Evolutionary conservation across 495 filamentous ascomycete species (phyloP), one percentile per base, ranked within the genome.

Genomic region (Aspergillus indologenus): DNA sequence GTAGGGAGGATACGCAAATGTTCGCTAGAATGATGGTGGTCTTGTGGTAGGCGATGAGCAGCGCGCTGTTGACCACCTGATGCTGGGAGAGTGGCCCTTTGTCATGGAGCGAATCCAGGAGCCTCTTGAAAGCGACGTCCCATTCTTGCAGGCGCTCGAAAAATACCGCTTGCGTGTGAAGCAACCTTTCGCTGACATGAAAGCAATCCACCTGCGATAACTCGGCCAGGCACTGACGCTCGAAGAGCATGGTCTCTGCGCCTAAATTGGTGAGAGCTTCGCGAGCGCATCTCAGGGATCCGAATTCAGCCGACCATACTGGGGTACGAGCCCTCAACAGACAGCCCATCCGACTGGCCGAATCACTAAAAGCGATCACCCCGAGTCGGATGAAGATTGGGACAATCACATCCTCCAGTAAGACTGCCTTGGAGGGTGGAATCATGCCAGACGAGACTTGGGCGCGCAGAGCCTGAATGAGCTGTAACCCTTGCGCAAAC

Each of bases 321-420:
- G 54, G 23, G 24, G 54, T 45, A 22, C 20, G 26, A 15, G 61
- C 59, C 15, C 15, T 23, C 22, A 68, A 34, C 6, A 75, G 55
- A 21, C 42, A 24, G 15, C 44, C 45, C 23, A 64, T 43, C 3
- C 61, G 61, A 20, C 42, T 19, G n/a, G 54, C 42, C 29, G 61
- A 44, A 23, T 43, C 47, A 11, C 42, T 24, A 15, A 68, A 45
- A 45, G 63, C 58, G 12, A 68, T 23, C 46, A 59, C 31, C 19
- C 67, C 71, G n/a, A 78, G 54, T 6, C 71, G 73, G 23, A 71
- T 52, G 24, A 77, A 76, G 11, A 76, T 69, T 0, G 75, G 75
- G 18, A 77, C 64, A 21, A 78, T 70, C 4, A 65, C 71, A 24
- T 73, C 67, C 14, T 69, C 59, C 7, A 78, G 31, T 44, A 71